Conservation (phyloP, 106 monocot species). For the Chionographis japonica region DNA sequence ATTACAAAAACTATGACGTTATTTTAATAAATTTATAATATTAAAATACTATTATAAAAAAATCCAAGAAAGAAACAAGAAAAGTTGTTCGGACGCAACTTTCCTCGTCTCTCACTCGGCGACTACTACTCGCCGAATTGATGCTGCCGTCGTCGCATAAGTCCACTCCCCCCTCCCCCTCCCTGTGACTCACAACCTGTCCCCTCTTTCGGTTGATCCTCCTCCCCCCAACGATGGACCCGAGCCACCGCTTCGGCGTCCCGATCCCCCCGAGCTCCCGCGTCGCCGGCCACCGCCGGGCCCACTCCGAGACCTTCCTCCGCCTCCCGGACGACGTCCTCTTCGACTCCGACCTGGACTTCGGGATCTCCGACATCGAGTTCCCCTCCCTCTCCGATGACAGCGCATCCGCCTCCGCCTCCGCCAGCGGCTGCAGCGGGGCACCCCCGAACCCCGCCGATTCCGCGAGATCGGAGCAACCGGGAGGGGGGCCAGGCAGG, state of each 20-base stretch:
- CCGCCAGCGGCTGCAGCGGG: background rate
- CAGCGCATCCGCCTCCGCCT: constrained; percentile 1
- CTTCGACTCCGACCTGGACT: constrained; percentile 37
- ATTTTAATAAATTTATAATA: too few relatives aligned
- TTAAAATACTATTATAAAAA: too few relatives aligned
- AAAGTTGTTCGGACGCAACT: too few relatives aligned
- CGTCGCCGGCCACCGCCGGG: constrained; percentile 23
- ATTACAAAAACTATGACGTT: too few relatives aligned
- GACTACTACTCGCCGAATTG: too few relatives aligned
- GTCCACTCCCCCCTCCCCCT: constrained; percentile 7
- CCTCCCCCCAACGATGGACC: background rate
- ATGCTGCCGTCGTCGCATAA: too few relatives aligned
- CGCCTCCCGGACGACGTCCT: constrained; percentile 40
- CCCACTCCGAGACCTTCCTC: constrained; percentile 45
- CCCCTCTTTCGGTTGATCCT: background rate
- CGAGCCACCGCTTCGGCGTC: background rate
- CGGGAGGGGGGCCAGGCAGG: background rate
- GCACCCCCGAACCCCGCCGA: background rate
- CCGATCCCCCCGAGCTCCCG: background rate
- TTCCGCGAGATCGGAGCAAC: background rate
- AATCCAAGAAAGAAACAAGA: too few relatives aligned
- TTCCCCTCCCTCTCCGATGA: constrained; percentile 37
- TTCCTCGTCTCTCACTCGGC: too few relatives aligned
- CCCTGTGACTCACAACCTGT: constrained; percentile 8
- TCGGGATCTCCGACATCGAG: constrained; percentile 19